Base-by-base conservation (phyloP, 2,329 filamentous ascomycete genomes). In the Stromatinia cepivora region DNA sequence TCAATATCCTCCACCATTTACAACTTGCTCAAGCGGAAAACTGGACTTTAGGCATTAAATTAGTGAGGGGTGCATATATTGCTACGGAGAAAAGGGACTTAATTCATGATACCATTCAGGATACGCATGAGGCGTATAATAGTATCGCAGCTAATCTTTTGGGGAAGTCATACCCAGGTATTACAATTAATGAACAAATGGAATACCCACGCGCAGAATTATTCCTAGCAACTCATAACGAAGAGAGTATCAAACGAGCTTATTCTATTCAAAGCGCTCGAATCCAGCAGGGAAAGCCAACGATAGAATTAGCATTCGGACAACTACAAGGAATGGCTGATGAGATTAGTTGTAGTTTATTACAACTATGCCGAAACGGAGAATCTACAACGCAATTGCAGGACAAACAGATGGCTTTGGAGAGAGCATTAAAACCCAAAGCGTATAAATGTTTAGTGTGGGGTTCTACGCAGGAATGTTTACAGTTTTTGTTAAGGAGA, bases 301-400 rank as follows among this genome's bases (percentile, higher is more conserved):
- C 78, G 10, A 79, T 79, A 1, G 81, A 84, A 63, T 78, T 84
- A 6, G 81, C 81, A 3, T 92, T 91, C 78, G 90, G 91, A 10
- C 93, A 97, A 81, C 86, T 97, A 1, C 91, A 94, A 82, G 93
- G 93, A 64, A 97, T 97, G 94, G 94, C 94, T 1, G 94, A 97
- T 75, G 93, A 97, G 78, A 88, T 97, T 68, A 93, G 90, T 79
- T 88, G 86, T 77, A 84, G 69, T 13, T 42, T 74, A 2, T 45
- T 74, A 20, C 72, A 87, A 77, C 80, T 88, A 4, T 54, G 69
- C 20, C 59, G 64, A 59, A n/a, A 68, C 13, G 42, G 48, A 4
- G 36, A 22, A 25, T n/a, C 8, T 2, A 13, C 4, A 3, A 45
- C 17, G 8, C 11, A 34, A 3, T 10, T 5, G 1, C 15, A n/a